These are phyloP conservation scores for Penicillium brasilianum DNA, from an alignment of 2,329 filamentous ascomycete species.

Conservation along the genomic window DNA sequence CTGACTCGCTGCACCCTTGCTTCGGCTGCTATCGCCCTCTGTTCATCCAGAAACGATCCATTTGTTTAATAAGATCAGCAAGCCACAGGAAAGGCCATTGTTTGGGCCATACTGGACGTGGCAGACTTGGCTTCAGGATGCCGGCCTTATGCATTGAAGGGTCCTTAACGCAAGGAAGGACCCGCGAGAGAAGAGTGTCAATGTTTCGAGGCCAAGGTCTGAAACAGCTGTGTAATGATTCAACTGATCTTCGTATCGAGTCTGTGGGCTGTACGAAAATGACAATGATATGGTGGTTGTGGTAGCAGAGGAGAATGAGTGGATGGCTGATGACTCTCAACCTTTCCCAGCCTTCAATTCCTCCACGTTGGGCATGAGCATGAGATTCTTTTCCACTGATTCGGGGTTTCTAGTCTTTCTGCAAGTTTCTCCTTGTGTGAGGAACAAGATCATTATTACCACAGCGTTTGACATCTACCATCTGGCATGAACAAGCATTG, in stretches of 20 bases:
- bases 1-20: background rate
- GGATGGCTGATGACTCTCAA: background rate
- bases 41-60: constrained; percentile 1
- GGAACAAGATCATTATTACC: background rate
- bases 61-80: background rate
- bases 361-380: background rate
- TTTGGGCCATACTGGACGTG: constrained; percentile 9
- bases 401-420: background rate
- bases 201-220: background rate
- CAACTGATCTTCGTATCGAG: background rate
- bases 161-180: background rate
- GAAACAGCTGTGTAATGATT: background rate
- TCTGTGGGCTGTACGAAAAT: background rate
- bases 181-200: background rate
- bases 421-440: background rate
- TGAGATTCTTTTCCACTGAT: background rate
- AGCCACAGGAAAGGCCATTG: background rate
- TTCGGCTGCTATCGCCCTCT: constrained; percentile 2
- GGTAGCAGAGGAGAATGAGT: background rate
- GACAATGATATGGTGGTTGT: background rate
- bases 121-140: background rate
- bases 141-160: constrained; percentile 9
- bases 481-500: constrained; percentile 15
- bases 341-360: background rate
- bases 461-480: background rate